Percentiles rank a stretch among this genome's conserved stretches.
These are phyloP conservation scores for Trichoderma endophyticum DNA, from an alignment of 2,329 filamentous ascomycete species.

Conservation along the genomic window DNA sequence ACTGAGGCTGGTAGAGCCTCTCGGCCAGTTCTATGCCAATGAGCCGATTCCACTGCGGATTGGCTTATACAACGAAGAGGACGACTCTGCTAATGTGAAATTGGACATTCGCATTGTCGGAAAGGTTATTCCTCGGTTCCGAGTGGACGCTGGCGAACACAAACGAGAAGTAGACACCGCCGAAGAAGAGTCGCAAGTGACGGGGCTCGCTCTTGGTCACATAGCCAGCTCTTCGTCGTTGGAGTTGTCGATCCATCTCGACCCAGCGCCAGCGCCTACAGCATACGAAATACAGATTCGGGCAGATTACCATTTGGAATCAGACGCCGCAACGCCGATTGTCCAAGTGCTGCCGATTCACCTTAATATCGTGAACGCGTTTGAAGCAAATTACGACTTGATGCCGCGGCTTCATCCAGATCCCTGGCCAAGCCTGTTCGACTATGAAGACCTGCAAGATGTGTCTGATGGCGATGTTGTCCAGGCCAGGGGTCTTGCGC, in stretches of 20 bases:
- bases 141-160: conserved; percentile 37
- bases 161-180: conserved; percentile 33
- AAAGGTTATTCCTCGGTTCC: conserved; percentile 47
- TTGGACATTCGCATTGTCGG: conserved; percentile 68
- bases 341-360: conserved; percentile 68
- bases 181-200: conserved; percentile 43
- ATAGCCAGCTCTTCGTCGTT: conserved; percentile 45
- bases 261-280: conserved; percentile 48
- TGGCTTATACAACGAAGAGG: conserved; percentile 77
- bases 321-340: conserved; percentile 77
- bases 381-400: conserved; percentile 89
- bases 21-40: conserved; percentile 78
- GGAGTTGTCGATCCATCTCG: conserved; percentile 47
- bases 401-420: conserved; percentile 72
- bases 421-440: conserved; percentile 86
- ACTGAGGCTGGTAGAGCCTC: conserved; percentile 60
- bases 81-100: conserved; percentile 69
- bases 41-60: conserved; percentile 69
- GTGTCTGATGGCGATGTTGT: conserved; percentile 32
- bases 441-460: conserved; percentile 49
- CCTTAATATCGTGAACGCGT: conserved; percentile 74
- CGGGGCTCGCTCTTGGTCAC: conserved; percentile 43
- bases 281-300: conserved; percentile 68
- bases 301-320: conserved; percentile 72
- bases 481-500: conserved; percentile 60